Evolutionary conservation across 257 asterid genomes (phyloP).

Genomic region (Paulownia fortunei): DNA sequence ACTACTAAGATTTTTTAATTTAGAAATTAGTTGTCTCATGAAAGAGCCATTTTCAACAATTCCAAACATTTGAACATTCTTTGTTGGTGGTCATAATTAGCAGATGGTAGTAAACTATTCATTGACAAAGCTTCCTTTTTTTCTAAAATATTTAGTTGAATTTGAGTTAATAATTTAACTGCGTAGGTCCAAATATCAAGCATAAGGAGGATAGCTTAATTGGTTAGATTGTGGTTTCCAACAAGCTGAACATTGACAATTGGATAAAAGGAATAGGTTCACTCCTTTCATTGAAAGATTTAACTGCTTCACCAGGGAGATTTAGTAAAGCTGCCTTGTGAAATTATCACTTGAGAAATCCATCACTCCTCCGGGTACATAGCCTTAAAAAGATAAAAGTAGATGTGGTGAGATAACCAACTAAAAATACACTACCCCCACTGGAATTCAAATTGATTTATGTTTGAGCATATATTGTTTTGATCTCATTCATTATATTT

Average conservation of each 20-base stretch:
- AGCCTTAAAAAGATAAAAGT: not conserved
- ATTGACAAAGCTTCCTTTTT: not conserved
- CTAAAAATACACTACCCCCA: not conserved
- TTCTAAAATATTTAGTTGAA: not conserved
- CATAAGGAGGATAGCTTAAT: not conserved
- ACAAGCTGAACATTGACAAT: not conserved
- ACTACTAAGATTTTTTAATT: not conserved
- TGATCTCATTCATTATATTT: not conserved
- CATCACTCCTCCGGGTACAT: not conserved
- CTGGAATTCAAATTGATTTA: not conserved
- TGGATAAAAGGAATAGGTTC: not conserved
- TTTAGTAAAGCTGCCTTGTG: not conserved
- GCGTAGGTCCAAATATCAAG: not conserved
- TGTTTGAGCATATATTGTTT: not conserved
- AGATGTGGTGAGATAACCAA: not conserved
- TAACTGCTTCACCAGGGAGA: not conserved
- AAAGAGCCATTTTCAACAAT: not conserved
- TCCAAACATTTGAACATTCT: not conserved
- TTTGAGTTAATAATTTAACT: not conserved
- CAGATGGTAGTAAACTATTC: not conserved
- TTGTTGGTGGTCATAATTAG: constrained; percentile 5
- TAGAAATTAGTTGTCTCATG: not conserved
- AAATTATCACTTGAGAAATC: not conserved
- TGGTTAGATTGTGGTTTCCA: not conserved
- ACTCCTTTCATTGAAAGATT: not conserved